Base-by-base conservation (phyloP, 2,329 filamentous ascomycete species). In the Shiraia sp. region DNA sequence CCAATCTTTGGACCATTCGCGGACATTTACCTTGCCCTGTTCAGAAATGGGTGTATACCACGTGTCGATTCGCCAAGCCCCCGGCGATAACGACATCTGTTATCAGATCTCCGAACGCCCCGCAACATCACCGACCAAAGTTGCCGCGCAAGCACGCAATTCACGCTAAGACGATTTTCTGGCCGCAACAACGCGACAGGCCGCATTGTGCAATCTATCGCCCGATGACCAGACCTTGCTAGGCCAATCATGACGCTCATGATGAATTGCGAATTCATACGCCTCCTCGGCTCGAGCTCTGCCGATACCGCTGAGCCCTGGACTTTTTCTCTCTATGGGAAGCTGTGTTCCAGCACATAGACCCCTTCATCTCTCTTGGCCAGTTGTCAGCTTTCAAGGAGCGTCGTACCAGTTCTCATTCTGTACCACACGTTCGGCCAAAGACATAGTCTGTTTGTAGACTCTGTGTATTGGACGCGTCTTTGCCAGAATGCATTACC, bases 401-500 rank as follows among this genome's bases (percentile, higher is more conserved):
- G 40, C 42, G 10, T 23, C 10, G 13, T 33, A 6, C 36, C 39
- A 29, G 27, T 40, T 40, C 43, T 34, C 42, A n/a, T 14, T 45
- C 39, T 56, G 40, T 53, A 32, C 26, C 34, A 33, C 12, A 10
- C 26, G 17, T 23, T 32, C 44, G 49, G 44, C 45, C 46, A 42
- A 34, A 42, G 43, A 36, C 31, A 39, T 15, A 45, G 41, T 24
- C 32, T 23, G n/a, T 31, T 17, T n/a, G 35, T n/a, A 17, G 38
- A 41, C 39, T 42, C 31, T 34, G 38, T 40, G 25, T 15, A 37
- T 32, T 42, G 49, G 51, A 42, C 49, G 48, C 29, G 38, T 42
- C 32, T 36, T 38, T 22, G 41, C 38, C 44, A 62, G 40, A 19
- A 72, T 72, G 69, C 66, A 66, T 51, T 61, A 66, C 55, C 65